These are phyloP conservation scores for Withania somnifera DNA, from an alignment of 305 asterid species.

Conservation along the genomic window DNA sequence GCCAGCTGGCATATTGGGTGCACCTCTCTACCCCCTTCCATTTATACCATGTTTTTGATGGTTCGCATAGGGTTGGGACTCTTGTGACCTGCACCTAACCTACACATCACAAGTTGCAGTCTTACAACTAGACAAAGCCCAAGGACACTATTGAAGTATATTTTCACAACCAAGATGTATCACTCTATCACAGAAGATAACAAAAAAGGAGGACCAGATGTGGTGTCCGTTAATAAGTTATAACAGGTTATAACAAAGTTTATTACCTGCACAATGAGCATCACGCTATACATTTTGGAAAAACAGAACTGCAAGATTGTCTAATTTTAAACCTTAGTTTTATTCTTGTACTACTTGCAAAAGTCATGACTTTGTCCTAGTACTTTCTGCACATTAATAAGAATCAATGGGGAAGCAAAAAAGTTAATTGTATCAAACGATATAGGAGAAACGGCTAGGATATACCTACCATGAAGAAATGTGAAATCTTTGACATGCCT, in stretches of 20 bases:
- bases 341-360: neutral
- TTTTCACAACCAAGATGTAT: neutral
- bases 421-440: neutral
- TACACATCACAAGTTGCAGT: neutral
- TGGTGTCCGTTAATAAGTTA: neutral
- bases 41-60: neutral
- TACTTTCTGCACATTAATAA: neutral
- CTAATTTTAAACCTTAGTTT: neutral
- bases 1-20: neutral
- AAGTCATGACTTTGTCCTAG: neutral
- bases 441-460: neutral
- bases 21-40: neutral
- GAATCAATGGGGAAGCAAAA: neutral
- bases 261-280: neutral
- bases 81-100: neutral
- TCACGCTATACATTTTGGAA: neutral
- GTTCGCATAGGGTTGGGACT: neutral
- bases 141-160: neutral
- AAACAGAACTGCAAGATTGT: neutral
- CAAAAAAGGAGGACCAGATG: neutral
- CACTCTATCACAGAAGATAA: neutral
- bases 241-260: neutral
- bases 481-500: constrained; percentile 83
- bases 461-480: constrained; percentile 72
- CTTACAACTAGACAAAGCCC: neutral